Percentiles rank a stretch among this genome's conserved stretches.
phyloP scores from a whole-genome alignment of 2,329 filamentous ascomycete genomes.

The Arthrobotrys conoides region DNA sequence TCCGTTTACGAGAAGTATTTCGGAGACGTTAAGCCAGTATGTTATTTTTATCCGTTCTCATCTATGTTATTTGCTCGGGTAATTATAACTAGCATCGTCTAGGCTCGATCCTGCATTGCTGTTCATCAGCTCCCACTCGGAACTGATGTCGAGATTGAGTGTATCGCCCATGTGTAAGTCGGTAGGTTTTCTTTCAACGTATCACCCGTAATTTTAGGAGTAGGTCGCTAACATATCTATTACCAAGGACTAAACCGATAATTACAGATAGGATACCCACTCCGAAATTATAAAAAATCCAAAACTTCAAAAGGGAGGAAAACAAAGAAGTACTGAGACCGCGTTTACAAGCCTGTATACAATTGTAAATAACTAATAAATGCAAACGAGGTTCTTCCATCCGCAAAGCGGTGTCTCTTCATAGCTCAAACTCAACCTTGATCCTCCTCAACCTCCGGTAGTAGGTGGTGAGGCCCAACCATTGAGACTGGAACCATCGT shows the following conservation, averaged over 20 bases:
- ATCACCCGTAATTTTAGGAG: background rate
- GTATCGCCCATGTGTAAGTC: constrained; percentile 78
- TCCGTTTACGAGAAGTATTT: constrained; percentile 80
- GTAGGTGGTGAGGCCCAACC: constrained; percentile 1
- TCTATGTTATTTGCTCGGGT: background rate
- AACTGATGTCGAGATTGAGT: constrained; percentile 91
- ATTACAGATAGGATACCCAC: constrained; percentile 39
- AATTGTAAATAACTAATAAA: constrained; percentile 35
- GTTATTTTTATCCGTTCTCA: background rate
- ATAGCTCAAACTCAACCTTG: constrained; percentile 16
- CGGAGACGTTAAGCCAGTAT: constrained; percentile 69
- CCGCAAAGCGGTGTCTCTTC: background rate
- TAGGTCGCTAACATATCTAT: background rate
- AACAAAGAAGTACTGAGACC: background rate
- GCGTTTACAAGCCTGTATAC: background rate
- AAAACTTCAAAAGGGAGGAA: background rate
- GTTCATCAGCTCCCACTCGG: constrained; percentile 90
- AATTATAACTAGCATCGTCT: background rate
- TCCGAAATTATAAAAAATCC: constrained; percentile 39
- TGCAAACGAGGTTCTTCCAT: constrained; percentile 7
- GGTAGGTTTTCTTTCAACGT: constrained; percentile 51
- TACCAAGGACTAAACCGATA: constrained; percentile 33
- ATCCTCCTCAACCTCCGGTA: constrained; percentile 7
- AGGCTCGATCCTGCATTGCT: constrained; percentile 84
- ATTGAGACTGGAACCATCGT: constrained; percentile 21